phyloP scores from a whole-genome alignment of 1,284 basidiomycete genomes.

The Inonotus hispidus region DNA sequence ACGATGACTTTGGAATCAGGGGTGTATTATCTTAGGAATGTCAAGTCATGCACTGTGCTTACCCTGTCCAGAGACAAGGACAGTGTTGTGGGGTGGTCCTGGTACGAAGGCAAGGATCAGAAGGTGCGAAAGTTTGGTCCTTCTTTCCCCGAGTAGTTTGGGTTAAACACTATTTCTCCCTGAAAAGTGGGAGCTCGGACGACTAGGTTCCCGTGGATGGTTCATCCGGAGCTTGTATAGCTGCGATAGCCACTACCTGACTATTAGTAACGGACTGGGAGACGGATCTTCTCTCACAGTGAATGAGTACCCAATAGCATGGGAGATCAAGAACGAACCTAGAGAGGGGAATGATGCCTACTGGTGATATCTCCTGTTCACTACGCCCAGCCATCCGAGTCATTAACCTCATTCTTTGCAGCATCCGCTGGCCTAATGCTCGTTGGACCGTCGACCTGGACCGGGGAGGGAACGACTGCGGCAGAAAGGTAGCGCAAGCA shows the following conservation, averaged over 20 bases:
- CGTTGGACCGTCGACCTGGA: neutral
- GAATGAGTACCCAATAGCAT: conserved; percentile 9
- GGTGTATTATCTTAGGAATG: conserved; percentile 6
- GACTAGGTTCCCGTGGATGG: conserved; percentile 10
- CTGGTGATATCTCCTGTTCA: neutral
- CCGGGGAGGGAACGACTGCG: neutral
- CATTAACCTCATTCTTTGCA: neutral
- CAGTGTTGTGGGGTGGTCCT: conserved; percentile 7
- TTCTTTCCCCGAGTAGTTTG: neutral
- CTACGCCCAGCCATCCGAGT: neutral
- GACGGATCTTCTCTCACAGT: neutral
- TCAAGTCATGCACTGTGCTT: neutral
- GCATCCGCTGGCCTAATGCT: neutral
- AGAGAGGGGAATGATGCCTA: neutral
- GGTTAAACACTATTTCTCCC: neutral
- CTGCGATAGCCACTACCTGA: neutral
- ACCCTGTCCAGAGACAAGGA: conserved; percentile 11
- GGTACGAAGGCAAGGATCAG: conserved; percentile 9
- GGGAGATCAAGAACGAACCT: conserved; percentile 5
- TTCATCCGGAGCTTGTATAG: conserved; percentile 12
- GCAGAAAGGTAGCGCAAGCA: neutral
- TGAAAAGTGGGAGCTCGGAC: conserved; percentile 6
- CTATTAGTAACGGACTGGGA: neutral
- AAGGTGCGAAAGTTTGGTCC: neutral
- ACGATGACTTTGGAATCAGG: neutral